phyloP scores from a whole-genome alignment of 2,329 filamentous ascomycete genomes.

The Akanthomyces dipterigenus region DNA sequence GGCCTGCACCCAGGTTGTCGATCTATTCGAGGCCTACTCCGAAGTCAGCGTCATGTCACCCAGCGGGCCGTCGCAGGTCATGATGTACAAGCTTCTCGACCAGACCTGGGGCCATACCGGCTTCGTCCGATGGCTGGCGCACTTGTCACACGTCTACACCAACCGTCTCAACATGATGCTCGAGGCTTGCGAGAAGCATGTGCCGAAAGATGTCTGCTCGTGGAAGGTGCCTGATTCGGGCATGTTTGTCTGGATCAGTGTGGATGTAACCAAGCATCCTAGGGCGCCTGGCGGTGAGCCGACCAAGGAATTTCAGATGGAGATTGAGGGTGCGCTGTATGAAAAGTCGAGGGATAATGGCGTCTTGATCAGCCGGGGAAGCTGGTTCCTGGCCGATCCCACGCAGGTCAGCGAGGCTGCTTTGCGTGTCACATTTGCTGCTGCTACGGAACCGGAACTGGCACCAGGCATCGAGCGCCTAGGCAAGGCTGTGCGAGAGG shows the following conservation, averaged over 20 bases:
- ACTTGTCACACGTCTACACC: slow-evolving; percentile 70
- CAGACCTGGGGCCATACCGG: slow-evolving; percentile 85
- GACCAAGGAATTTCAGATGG: slow-evolving; percentile 18
- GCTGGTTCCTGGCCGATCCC: slow-evolving; percentile 73
- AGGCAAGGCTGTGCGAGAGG: slow-evolving; percentile 5
- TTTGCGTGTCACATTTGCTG: slow-evolving; percentile 78
- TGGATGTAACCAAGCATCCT: slow-evolving; percentile 57
- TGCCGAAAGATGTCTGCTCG: slow-evolving; percentile 62
- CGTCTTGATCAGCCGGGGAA: slow-evolving; percentile 69
- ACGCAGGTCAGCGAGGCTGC: slow-evolving; percentile 57
- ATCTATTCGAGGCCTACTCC: slow-evolving; percentile 67
- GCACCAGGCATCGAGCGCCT: slow-evolving; percentile 10
- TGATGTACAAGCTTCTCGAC: slow-evolving; percentile 78
- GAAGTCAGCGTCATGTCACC: slow-evolving; percentile 75
- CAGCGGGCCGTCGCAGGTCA: slow-evolving; percentile 67
- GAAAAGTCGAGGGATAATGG: slow-evolving; percentile 60
- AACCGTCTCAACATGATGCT: slow-evolving; percentile 64
- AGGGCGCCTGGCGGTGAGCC: slow-evolving; percentile 24
- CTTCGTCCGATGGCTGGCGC: slow-evolving; percentile 76
- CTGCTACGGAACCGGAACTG: slow-evolving; percentile 41
- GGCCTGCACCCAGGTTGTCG: slow-evolving; percentile 68
- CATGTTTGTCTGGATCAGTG: slow-evolving; percentile 78
- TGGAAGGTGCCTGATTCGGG: slow-evolving; percentile 72
- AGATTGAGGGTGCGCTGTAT: slow-evolving; percentile 76
- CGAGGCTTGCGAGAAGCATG: slow-evolving; percentile 62